Evolutionary conservation across 768 basidiomycete genomes (phyloP).

Genomic region (Gymnopilus junonius): DNA sequence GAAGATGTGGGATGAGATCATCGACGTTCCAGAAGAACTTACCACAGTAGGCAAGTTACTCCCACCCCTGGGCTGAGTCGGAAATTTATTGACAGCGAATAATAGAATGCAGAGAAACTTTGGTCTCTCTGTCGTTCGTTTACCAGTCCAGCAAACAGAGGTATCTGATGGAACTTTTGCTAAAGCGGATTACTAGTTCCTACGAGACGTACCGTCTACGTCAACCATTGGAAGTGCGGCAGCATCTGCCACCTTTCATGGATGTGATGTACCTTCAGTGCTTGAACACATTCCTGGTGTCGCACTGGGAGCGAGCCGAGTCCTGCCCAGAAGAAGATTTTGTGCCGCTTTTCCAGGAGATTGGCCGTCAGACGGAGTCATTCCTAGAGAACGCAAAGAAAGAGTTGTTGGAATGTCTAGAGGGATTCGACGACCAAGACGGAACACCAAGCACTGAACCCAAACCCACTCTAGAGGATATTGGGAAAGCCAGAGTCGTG

Average conservation of each 20-base stretch:
- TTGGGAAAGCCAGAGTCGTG: not conserved
- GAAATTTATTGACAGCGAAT: too few species aligned
- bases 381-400: not conserved
- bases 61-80: too few species aligned
- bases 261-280: not conserved
- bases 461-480: not conserved
- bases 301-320: not conserved
- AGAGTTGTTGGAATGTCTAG: not conserved
- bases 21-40: not conserved
- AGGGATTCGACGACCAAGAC: not conserved
- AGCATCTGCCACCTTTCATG: not conserved
- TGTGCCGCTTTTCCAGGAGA: not conserved
- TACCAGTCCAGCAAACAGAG: not conserved
- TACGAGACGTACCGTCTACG: not conserved
- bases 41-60: not conserved
- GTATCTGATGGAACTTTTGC: not conserved
- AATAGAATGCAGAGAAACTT: conserved; percentile 1
- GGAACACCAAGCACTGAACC: not conserved
- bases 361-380: not conserved
- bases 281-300: not conserved
- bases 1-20: not conserved
- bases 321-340: not conserved
- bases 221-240: not conserved
- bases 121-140: not conserved
- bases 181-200: not conserved